Base-by-base conservation (phyloP, 441 rosid species). In the Isatis lusitanica region DNA sequence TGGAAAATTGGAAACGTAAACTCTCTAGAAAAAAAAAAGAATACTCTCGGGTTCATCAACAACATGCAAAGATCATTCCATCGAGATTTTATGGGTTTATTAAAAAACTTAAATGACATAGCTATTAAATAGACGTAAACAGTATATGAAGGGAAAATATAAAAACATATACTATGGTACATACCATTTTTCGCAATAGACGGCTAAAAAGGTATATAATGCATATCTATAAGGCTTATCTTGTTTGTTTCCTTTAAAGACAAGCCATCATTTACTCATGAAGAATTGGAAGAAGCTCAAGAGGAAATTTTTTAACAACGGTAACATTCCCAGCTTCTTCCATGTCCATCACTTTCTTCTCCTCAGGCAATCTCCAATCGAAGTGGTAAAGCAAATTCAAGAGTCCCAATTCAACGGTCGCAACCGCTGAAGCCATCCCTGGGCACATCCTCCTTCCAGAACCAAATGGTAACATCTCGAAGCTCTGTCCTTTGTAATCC, bases 361-460 rank as follows among this genome's bases (percentile, higher is more conserved):
- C 73, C 0, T 42, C 9, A 21, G 80, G 83, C 44, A 68, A 28
- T 12, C 16, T 52, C 82, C 82, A 82, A 55, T 82, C 79, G 12
- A 79, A 82, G 43, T 28, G 48, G 59, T 35, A 71, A 63, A 79
- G 66, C 48, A 79, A 66, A 40, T 74, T 76, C 26, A 77, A 69
- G 10, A 73, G 74, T n/a, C 57, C 66, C 42, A 76, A 26, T 28
- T 76, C 77, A 26, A 76, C 7, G 15, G 13, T 64, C 1, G 46
- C 62, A 59, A 43, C 17, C 0, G 56, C 81, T 10, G 55, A 47
- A 6, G 56, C 43, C 21, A 77, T 67, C 2, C 79, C 79, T 6
- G 75, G 77, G 63, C 83, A 79, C 17, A 70, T 67, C 70, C 81
- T 79, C 33, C 85, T 43, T 15, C 83, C 85, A 30, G 71, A 36